Evolutionary conservation across 257 asterid species (phyloP), one percentile per base, ranked within the genome.

Genomic region (Ilex aquifolium): DNA sequence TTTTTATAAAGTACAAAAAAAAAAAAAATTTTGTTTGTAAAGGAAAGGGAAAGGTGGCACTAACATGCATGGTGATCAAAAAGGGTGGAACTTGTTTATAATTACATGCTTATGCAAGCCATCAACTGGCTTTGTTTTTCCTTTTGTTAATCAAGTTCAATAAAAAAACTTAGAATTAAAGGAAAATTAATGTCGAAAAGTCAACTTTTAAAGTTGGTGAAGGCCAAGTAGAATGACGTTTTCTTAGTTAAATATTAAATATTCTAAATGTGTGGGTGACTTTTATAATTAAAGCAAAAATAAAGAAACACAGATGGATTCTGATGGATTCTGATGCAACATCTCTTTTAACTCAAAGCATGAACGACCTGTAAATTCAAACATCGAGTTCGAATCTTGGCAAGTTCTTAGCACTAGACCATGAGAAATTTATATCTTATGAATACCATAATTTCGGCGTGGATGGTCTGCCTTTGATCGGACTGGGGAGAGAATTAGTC

Each of bases 321-420:
- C 72, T 75, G 79, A 84, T 76, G 84, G 77, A 71, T 75, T 74
- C 72, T 75, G 79, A 84, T 77, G 84, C 74, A 74, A 65, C 44
- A 49, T 54, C 59, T 36, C 27, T 21, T 21, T 21, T 21, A 21
- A 21, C 27, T 21, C 27, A 21, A 21, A 21, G 27, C 27, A 21
- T 21, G 27, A 21, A 21, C 27, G 1, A 21, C 27, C 27, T 21
- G 27, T 60, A 30, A 42, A 73, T 44, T 62, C 69, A 67, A 65
- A 54, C n/a, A 36, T 57, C 27, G 64, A 59, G 56, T 55, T 74
- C 44, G 29, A 29, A 21, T 21, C 12, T 54, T 68, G 44, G 14
- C 51, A 36, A 52, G 29, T 32, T 11, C 11, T 13, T 14, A 6
- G 13, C 16, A 52, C n/a, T 36, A 6, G 21, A 17, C 3, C 2